Conservation (phyloP, 129 eudicot genomes). For the Heracleum sosnowskyi region DNA sequence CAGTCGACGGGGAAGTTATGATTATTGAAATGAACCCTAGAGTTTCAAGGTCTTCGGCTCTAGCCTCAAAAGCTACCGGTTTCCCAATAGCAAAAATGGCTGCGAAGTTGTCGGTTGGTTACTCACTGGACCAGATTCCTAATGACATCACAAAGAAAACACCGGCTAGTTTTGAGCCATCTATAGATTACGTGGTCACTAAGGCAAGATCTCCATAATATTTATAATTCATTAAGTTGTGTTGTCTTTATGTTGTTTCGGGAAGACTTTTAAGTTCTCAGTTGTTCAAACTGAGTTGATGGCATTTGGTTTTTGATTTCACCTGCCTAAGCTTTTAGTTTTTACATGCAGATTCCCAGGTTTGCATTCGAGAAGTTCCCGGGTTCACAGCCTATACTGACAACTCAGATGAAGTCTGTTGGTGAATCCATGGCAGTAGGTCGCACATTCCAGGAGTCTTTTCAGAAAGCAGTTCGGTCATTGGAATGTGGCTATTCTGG, state of each 20-base stretch:
- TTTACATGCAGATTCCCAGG: conserved; percentile 69
- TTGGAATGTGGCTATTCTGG: conserved; percentile 80
- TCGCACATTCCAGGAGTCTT: conserved; percentile 95
- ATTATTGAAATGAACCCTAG: conserved; percentile 63
- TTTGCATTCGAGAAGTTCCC: conserved; percentile 98
- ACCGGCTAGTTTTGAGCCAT: conserved; percentile 75
- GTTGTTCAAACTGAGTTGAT: not conserved
- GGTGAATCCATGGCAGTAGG: conserved; percentile 99
- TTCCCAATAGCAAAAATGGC: conserved; percentile 69
- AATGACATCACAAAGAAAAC: conserved; percentile 61
- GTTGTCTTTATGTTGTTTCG: not conserved
- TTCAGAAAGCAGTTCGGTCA: conserved; percentile 89
- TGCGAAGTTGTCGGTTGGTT: conserved; percentile 60
- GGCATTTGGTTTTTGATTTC: not conserved
- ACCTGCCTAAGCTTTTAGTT: not conserved
- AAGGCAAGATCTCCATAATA: not conserved
- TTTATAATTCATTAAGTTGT: not conserved
- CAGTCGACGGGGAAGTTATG: conserved; percentile 59
- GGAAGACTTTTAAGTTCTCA: not conserved
- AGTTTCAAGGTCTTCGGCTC: conserved; percentile 52
- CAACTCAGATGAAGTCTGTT: conserved; percentile 98
- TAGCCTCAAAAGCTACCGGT: conserved; percentile 64
- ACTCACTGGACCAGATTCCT: conserved; percentile 60
- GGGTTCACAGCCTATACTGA: conserved; percentile 69
- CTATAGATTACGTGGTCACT: conserved; percentile 19